phyloP scores from a whole-genome alignment of 768 basidiomycete genomes.

The Lentinula aciculospora region DNA sequence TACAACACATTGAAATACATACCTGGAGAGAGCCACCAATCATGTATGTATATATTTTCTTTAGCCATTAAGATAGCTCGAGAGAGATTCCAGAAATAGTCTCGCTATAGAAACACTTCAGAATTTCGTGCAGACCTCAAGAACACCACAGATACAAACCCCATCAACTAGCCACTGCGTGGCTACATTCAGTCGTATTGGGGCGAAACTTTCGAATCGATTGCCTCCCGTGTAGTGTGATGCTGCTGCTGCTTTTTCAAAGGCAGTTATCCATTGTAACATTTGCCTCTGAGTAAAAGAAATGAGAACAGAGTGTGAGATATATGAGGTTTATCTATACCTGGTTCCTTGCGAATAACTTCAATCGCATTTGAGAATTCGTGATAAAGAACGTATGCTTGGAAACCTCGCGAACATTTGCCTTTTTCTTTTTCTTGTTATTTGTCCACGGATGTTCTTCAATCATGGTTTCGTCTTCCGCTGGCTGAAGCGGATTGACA shows the following conservation, averaged over 20 bases:
- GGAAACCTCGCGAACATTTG: constrained; percentile 57
- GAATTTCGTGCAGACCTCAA: neutral
- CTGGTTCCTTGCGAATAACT: constrained; percentile 84
- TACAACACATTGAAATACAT: neutral
- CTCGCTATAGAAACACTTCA: constrained; percentile 50
- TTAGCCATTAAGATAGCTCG: constrained; percentile 86
- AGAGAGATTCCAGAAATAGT: constrained; percentile 97
- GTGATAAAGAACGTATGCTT: constrained; percentile 93
- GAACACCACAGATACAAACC: constrained; percentile 38
- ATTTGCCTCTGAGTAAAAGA: constrained; percentile 69
- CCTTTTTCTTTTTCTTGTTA: constrained; percentile 40
- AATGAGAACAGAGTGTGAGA: neutral
- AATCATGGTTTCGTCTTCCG: constrained; percentile 16
- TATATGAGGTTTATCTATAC: constrained; percentile 28
- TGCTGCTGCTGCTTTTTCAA: constrained; percentile 72
- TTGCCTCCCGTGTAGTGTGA: constrained; percentile 79
- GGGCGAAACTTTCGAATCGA: constrained; percentile 92
- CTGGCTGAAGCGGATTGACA: constrained; percentile 43
- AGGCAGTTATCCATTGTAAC: constrained; percentile 92
- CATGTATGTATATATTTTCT: constrained; percentile 90
- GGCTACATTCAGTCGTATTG: constrained; percentile 86
- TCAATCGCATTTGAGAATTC: constrained; percentile 86
- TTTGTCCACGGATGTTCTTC: constrained; percentile 22
- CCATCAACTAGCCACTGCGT: constrained; percentile 99
- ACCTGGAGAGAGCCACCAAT: constrained; percentile 98